phyloP scores from a whole-genome alignment of 2,329 filamentous ascomycete genomes.

The Zymoseptoria tritici region DNA sequence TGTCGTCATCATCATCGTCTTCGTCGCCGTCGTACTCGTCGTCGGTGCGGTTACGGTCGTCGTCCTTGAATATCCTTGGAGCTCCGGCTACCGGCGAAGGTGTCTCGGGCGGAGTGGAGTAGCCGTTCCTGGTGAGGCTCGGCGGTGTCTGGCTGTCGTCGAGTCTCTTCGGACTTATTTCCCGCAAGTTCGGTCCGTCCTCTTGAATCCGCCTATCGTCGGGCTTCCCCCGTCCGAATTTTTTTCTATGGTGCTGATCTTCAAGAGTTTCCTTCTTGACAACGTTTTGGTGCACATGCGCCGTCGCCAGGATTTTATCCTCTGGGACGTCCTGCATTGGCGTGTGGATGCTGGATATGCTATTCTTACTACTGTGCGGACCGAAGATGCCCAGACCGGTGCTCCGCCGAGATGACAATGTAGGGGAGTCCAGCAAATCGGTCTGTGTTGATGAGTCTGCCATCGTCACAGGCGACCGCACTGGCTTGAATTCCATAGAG shows the following conservation, averaged over 20 bases:
- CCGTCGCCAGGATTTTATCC: constrained; percentile 18
- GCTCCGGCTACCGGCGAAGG: constrained; percentile 15
- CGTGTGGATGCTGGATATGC: constrained; percentile 10
- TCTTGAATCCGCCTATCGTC: background rate
- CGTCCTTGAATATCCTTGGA: background rate
- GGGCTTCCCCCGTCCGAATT: background rate
- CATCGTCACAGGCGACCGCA: constrained; percentile 14
- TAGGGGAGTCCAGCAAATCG: constrained; percentile 9
- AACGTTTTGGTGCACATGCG: constrained; percentile 3
- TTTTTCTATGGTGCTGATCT: background rate
- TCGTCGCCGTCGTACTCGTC: constrained; percentile 40
- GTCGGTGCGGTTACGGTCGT: constrained; percentile 28
- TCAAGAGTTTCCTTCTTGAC: background rate
- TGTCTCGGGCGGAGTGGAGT: constrained; percentile 27
- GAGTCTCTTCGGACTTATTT: constrained; percentile 3
- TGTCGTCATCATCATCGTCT: constrained; percentile 44
- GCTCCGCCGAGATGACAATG: background rate
- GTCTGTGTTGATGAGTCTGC: constrained; percentile 28
- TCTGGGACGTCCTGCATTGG: constrained; percentile 25
- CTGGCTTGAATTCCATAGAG: constrained; percentile 19
- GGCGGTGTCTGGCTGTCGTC: background rate
- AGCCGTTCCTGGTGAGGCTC: constrained; percentile 21
- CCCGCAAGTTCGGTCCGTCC: background rate
- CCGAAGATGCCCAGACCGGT: background rate
- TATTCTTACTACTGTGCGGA: constrained; percentile 19